Evolutionary conservation across 2,329 filamentous ascomycete genomes (phyloP).

Genomic region (Penicillium sp.): DNA sequence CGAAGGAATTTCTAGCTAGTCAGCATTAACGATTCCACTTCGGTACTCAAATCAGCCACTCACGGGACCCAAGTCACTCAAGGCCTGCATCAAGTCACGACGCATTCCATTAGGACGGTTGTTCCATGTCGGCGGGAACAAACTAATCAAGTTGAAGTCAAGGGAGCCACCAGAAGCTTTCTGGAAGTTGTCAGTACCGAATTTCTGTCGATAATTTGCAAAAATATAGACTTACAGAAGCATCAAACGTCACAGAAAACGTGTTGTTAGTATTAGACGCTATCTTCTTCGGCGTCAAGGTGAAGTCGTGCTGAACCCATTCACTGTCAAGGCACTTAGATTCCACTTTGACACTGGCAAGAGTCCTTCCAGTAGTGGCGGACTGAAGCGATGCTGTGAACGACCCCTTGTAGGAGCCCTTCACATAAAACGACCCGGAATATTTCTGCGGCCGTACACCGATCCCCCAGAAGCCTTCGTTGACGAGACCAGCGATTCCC

Average conservation of each 20-base stretch:
- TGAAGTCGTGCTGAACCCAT: slow-evolving; percentile 43
- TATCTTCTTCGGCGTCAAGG: slow-evolving; percentile 15
- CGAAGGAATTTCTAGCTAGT: slow-evolving; percentile 42
- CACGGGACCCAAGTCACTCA: slow-evolving; percentile 24
- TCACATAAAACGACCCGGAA: slow-evolving; percentile 50
- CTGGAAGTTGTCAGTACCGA: slow-evolving; percentile 9
- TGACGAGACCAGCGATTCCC: slow-evolving; percentile 47
- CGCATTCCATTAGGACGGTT: slow-evolving; percentile 50
- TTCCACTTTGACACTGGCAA: slow-evolving; percentile 27
- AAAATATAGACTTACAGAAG: slow-evolving; percentile 23
- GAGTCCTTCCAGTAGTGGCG: slow-evolving; percentile 37
- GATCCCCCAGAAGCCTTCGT: slow-evolving; percentile 52
- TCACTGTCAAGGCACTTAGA: slow-evolving; percentile 39
- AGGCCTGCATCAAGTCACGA: slow-evolving; percentile 47
- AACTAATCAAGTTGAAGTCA: slow-evolving; percentile 51
- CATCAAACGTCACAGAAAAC: slow-evolving; percentile 49
- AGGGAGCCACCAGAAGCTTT: slow-evolving; percentile 39
- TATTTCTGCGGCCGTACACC: slow-evolving; percentile 48
- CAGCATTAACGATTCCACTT: background rate
- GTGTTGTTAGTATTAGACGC: slow-evolving; percentile 47
- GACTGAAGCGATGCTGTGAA: slow-evolving; percentile 38
- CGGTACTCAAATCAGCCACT: background rate
- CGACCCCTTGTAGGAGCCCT: slow-evolving; percentile 33
- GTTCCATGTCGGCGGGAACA: slow-evolving; percentile 55
- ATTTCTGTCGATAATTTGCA: background rate